Evolutionary conservation across 1,284 basidiomycete species (phyloP).

Genomic region (Ustilago shanxiensis): DNA sequence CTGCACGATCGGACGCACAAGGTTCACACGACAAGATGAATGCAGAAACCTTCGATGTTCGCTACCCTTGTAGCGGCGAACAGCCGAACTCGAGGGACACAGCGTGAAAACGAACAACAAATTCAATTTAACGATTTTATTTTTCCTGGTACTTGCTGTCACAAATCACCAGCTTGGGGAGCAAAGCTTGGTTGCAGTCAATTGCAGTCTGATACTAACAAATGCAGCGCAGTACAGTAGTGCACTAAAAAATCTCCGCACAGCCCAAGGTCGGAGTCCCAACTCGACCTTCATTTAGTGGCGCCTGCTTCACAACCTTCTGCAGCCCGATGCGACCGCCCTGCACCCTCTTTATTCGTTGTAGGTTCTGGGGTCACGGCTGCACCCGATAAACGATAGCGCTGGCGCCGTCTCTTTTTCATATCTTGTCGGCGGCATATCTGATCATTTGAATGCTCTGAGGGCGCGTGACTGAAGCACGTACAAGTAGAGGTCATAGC

Average conservation of each 20-base stretch:
- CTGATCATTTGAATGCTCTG: background rate
- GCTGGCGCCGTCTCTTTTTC: background rate
- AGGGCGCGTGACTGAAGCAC: background rate
- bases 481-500: background rate
- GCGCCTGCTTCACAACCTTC: background rate
- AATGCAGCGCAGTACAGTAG: background rate
- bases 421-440: background rate
- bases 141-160: background rate
- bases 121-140: background rate
- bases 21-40: background rate
- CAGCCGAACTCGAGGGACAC: constrained; percentile 7
- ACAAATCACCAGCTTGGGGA: background rate
- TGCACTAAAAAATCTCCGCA: constrained; percentile 5
- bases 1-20: constrained; percentile 7
- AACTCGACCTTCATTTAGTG: constrained; percentile 7
- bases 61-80: background rate
- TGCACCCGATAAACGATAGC: constrained; percentile 2
- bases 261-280: constrained; percentile 9
- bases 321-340: background rate
- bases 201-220: background rate
- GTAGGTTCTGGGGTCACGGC: constrained; percentile 2
- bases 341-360: background rate
- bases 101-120: background rate
- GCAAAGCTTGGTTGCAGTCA: too few species aligned
- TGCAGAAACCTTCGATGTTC: background rate